phyloP scores from a whole-genome alignment of 768 basidiomycete genomes.

The Psilocybe sp. region DNA sequence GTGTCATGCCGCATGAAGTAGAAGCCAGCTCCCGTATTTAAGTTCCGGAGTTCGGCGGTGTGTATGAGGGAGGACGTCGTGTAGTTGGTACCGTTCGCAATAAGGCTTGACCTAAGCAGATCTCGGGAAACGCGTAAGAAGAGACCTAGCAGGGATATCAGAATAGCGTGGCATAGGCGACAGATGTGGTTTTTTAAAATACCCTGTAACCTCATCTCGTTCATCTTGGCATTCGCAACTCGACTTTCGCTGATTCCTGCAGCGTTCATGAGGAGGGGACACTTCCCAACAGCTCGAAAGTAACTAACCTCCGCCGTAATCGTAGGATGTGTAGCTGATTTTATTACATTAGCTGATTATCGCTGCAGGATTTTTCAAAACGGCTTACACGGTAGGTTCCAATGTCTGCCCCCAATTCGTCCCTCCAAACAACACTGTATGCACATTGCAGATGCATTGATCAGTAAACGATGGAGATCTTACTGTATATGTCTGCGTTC shows the following conservation, averaged over 20 bases:
- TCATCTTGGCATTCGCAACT: constrained; percentile 45
- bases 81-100: constrained; percentile 49
- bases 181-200: background rate
- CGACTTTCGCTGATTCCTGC: constrained; percentile 51
- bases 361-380: background rate
- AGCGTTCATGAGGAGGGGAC: background rate
- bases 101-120: constrained; percentile 36
- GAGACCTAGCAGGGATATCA: constrained; percentile 27
- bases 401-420: constrained; percentile 63
- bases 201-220: constrained; percentile 52
- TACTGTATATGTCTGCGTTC: constrained; percentile 45
- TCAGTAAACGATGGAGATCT: constrained; percentile 4
- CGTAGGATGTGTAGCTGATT: constrained; percentile 48
- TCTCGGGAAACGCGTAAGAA: constrained; percentile 52
- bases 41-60: constrained; percentile 46
- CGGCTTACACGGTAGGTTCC: constrained; percentile 46
- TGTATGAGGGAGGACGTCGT: constrained; percentile 42
- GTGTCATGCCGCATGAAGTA: constrained; percentile 47
- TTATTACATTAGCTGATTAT: background rate
- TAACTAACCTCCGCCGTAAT: constrained; percentile 46
- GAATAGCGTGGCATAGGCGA: background rate
- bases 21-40: constrained; percentile 40
- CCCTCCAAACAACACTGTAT: constrained; percentile 55
- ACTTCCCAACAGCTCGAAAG: background rate
- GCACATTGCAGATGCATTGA: background rate